phyloP scores from a whole-genome alignment of 805 yeast genomes.

The Candida quercuum region DNA sequence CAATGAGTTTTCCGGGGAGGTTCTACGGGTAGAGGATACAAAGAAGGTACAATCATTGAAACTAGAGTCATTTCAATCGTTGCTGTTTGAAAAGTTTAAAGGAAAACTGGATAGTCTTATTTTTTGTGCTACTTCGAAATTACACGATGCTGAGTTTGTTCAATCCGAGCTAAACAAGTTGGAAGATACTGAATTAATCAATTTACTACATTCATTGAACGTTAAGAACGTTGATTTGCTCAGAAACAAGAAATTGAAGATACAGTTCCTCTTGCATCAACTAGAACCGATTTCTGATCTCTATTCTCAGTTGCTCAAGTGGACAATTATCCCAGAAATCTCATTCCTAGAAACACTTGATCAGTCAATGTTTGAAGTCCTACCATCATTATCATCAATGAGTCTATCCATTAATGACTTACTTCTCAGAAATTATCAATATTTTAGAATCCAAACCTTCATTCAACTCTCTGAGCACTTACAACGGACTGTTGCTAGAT shows the following conservation, averaged over 20 bases:
- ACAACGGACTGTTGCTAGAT: conserved; percentile 7
- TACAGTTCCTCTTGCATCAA: no score
- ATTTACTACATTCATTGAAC: neutral
- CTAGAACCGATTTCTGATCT: no score
- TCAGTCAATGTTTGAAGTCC: neutral
- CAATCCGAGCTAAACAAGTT: neutral
- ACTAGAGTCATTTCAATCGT: conserved; percentile 21
- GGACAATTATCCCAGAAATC: neutral
- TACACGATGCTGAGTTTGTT: conserved; percentile 7
- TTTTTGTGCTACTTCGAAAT: conserved; percentile 6
- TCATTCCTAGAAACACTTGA: neutral
- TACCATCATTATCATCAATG: neutral
- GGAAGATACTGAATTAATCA: neutral
- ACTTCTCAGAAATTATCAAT: conserved; percentile 4
- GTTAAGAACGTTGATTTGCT: no score
- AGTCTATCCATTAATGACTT: conserved; percentile 10
- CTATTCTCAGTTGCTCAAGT: no score
- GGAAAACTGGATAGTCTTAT: conserved; percentile 12
- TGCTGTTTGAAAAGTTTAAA: conserved; percentile 16
- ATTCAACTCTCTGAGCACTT: conserved; percentile 9
- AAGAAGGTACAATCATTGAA: conserved; percentile 6
- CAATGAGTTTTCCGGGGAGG: conserved; percentile 34
- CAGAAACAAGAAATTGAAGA: no score
- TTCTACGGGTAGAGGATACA: conserved; percentile 13
- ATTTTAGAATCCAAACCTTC: conserved; percentile 2